phyloP scores from a whole-genome alignment of 1,284 basidiomycete species.

The Malassezia restricta region DNA sequence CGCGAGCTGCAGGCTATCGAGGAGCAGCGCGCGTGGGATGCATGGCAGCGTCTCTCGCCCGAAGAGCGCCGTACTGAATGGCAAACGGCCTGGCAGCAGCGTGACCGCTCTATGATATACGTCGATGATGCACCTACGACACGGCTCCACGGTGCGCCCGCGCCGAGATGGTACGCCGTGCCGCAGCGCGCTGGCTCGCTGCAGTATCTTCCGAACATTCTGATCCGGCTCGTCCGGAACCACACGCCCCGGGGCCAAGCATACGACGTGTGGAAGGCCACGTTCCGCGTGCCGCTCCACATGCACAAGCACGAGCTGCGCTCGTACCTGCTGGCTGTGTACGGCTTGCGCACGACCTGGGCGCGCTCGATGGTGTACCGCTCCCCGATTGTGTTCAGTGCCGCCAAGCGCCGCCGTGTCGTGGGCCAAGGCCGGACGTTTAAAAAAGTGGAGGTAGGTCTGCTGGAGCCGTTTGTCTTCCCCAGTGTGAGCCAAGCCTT shows the following conservation, averaged over 20 bases:
- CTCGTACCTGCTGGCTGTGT: conserved; percentile 68
- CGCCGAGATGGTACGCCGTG: conserved; percentile 33
- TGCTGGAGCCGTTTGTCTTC: conserved; percentile 44
- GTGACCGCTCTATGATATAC: conserved; percentile 38
- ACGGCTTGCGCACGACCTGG: conserved; percentile 68
- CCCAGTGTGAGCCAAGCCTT: conserved; percentile 33
- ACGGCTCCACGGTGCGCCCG: conserved; percentile 17
- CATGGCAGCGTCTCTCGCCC: conserved; percentile 24
- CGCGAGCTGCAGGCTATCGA: conserved; percentile 19
- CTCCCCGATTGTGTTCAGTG: conserved; percentile 22
- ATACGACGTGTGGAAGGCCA: conserved; percentile 88
- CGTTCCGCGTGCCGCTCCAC: conserved; percentile 69
- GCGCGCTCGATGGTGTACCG: conserved; percentile 79
- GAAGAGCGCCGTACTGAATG: conserved; percentile 26
- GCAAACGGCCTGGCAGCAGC: conserved; percentile 29
- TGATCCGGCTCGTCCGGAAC: conserved; percentile 73
- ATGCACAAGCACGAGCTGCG: conserved; percentile 84
- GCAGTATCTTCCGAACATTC: conserved; percentile 76
- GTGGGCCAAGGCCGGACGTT: conserved; percentile 24
- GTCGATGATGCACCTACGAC: conserved; percentile 34
- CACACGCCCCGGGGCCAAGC: conserved; percentile 61
- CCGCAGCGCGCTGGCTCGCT: conserved; percentile 54
- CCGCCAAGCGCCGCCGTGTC: conserved; percentile 51
- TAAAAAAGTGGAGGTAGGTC: conserved; percentile 44
- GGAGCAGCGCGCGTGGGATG: conserved; percentile 27